Base-by-base conservation (phyloP, 73 alveolate species). In the Paramecium caudatum region DNA sequence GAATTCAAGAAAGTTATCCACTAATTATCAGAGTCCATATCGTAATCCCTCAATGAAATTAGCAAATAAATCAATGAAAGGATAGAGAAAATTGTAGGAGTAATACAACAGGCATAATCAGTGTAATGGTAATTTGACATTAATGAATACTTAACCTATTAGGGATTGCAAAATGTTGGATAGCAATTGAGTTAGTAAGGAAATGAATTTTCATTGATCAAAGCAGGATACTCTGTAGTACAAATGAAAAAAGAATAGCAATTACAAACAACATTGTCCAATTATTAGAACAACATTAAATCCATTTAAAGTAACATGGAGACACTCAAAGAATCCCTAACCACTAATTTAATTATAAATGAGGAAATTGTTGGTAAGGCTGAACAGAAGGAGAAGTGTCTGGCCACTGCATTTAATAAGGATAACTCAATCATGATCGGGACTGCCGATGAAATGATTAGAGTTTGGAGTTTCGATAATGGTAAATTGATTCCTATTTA, bases 191-290 rank as follows among this genome's bases (percentile, higher is more conserved):
- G 46, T 55, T 55, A 23, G n/a, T 55, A 55, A 55, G 46, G 46
- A 55, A 55, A 23, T 55, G 80, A 55, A 10, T 23, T 55, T 55
- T 23, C 80, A 55, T 9, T 55, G 12, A 55, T 55, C 12, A 55
- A 23, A 23, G 80, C 80, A 27, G 80, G 80, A 27, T 55, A 55
- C n/a, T 55, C 80, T 55, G 80, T 55, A 25, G 80, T 55, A 2
- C 21, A 55, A 15, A 21, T 21, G 80, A 55, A 55, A 10, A 55
- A 55, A 25, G 80, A 55, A 5, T 3, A 55, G n/a, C 17, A 55
- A 55, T 23, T 55, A 12, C 32, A 17, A 5, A 55, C 80, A 1
- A 55, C 80, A 10, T 43, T 55, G 8, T 55, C 80, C 17, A 55
- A 55, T 55, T 55, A 55, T 55, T 25, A 55, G 32, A 55, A 55